Percentiles rank a stretch among this genome's conserved stretches.
Evolutionary conservation across 2,329 filamentous ascomycete species (phyloP).

Genomic region (Stachybotrys chlorohalonatus): DNA sequence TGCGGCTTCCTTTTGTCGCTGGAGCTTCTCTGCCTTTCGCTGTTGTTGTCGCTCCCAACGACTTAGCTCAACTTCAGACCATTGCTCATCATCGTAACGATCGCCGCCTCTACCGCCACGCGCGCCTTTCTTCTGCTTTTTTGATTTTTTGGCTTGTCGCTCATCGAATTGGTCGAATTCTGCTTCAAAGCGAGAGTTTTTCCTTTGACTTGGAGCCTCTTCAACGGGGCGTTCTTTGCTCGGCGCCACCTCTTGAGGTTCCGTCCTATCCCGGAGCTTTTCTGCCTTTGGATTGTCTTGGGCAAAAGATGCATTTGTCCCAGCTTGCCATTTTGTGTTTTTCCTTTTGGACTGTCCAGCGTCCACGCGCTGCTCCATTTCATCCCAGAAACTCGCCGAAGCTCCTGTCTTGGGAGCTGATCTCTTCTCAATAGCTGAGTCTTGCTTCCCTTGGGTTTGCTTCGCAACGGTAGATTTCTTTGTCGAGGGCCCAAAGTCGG

Average conservation of each 20-base stretch:
- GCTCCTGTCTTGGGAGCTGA: not conserved
- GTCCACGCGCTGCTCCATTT: slow-evolving; percentile 9
- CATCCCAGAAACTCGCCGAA: slow-evolving; percentile 11
- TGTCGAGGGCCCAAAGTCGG: not conserved
- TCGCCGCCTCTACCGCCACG: slow-evolving; percentile 2
- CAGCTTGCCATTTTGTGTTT: slow-evolving; percentile 3
- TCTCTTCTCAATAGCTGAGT: slow-evolving; percentile 9
- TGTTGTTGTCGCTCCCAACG: slow-evolving; percentile 28
- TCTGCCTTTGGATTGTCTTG: not conserved
- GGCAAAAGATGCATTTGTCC: slow-evolving; percentile 13
- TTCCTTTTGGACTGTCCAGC: not conserved
- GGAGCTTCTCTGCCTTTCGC: slow-evolving; percentile 33
- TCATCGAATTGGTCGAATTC: slow-evolving; percentile 11
- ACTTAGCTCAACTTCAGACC: slow-evolving; percentile 27
- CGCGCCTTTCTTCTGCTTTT: slow-evolving; percentile 13
- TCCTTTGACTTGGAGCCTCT: slow-evolving; percentile 8
- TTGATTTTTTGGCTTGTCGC: slow-evolving; percentile 13
- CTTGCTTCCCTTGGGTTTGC: slow-evolving; percentile 2
- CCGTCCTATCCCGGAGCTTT: no score
- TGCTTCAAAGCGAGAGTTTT: slow-evolving; percentile 21
- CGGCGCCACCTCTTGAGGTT: no score
- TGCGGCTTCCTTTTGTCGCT: not conserved
- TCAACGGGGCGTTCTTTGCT: no score
- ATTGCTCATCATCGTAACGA: slow-evolving; percentile 22
- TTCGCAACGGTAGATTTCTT: not conserved